Evolutionary conservation across 2,329 filamentous ascomycete genomes (phyloP).

Genomic region (Colletotrichum shisoi): DNA sequence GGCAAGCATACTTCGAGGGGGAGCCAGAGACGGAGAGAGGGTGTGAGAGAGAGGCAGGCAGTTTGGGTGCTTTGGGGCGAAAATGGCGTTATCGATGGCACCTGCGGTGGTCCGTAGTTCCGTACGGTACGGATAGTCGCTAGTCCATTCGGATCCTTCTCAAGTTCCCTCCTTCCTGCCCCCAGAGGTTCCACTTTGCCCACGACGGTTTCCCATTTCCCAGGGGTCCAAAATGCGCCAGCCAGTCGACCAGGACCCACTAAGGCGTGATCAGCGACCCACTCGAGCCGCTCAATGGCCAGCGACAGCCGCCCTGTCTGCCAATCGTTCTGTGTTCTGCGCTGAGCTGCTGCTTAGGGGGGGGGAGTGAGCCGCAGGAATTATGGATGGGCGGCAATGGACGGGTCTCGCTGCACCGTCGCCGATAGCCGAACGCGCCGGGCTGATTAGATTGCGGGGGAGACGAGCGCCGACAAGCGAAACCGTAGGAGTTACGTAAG

Average conservation of each 20-base stretch:
- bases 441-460: slow-evolving; percentile 22
- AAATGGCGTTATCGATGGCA: slow-evolving; percentile 51
- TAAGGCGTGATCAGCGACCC: slow-evolving; percentile 3
- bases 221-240: slow-evolving; percentile 30
- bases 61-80: slow-evolving; percentile 49
- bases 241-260: slow-evolving; percentile 7
- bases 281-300: neutral
- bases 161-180: neutral
- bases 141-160: neutral
- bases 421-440: slow-evolving; percentile 32
- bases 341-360: neutral
- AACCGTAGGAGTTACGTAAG: neutral
- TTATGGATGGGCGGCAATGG: slow-evolving; percentile 16
- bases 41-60: slow-evolving; percentile 5
- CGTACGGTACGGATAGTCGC: too few relatives aligned
- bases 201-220: slow-evolving; percentile 14
- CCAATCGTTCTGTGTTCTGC: neutral
- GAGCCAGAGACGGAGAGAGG: neutral
- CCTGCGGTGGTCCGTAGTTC: neutral
- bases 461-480: slow-evolving; percentile 25
- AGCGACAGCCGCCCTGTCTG: slow-evolving; percentile 24
- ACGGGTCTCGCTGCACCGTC: slow-evolving; percentile 36
- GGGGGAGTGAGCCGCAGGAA: too few relatives aligned
- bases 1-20: neutral
- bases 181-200: slow-evolving; percentile 32